Base-by-base conservation (phyloP, 1,284 basidiomycete species). In the Apiotrichum akiyoshidainum region DNA sequence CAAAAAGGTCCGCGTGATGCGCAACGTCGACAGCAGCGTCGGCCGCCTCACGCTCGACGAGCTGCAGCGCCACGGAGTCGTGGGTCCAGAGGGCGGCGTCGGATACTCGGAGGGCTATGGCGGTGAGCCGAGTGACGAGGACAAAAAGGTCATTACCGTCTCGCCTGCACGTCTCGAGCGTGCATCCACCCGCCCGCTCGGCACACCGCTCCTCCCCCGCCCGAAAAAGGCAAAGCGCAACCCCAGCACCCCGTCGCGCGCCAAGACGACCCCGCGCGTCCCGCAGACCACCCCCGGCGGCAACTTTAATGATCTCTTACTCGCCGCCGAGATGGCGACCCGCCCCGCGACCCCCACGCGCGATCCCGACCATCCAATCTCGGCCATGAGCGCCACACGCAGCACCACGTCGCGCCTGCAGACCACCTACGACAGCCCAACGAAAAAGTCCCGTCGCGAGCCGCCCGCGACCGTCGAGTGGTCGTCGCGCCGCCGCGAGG, bases 71-170 rank as follows among this genome's bases (percentile, higher is more conserved):
- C 67, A 67, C 16, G 71, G 71, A 0, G 73, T 77, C 2, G 63
- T 74, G 14, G 75, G 75, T 6, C 75, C 73, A 3, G 68, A 68
- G 33, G 75, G 75, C 14, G 75, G 75, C 14, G 41, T 74, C 1
- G 73, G 75, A 2, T 76, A 75, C 48, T 61, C 69, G 1, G 75
- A 77, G 47, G 75, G 75, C 8, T 77, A 75, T 41, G 69, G 66
- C 0, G 66, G 67, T 21, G 68, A 68, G 35, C 51, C 39, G 1
- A 22, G 44, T 10, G 44, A 40, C 5, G 68, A 66, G 21, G 63
- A 64, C 11, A 67, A 71, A 19, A 44, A 17, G 31, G 49, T 46
- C 37, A 31, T 35, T 0, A 39, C 45, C 21, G 34, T 21, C 1
- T 56, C 58, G 12, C 54, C 54, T 1, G 40, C 8, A 7, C 40